Evolutionary conservation across 768 basidiomycete genomes (phyloP).

Genomic region (Hericium coralloides): DNA sequence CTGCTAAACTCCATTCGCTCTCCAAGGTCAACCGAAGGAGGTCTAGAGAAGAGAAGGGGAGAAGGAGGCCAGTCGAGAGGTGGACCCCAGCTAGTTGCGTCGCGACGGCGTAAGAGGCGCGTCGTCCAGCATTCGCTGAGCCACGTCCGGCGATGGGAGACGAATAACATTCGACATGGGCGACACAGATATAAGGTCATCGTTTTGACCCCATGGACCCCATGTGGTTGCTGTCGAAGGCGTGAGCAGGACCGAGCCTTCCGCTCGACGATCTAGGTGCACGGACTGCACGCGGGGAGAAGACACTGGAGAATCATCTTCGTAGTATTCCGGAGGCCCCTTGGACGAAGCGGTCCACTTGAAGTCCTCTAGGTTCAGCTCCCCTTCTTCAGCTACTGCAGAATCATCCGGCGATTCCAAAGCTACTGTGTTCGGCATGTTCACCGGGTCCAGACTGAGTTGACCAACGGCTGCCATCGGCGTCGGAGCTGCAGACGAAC

Average conservation of each 20-base stretch:
- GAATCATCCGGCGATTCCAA: conserved; percentile 14
- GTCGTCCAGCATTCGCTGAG: conserved; percentile 17
- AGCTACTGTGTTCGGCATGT: conserved; percentile 38
- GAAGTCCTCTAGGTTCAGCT: conserved; percentile 56
- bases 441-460: conserved; percentile 40
- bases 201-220: conserved; percentile 17
- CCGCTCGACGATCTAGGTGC: conserved; percentile 42
- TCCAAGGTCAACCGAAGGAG: conserved; percentile 27
- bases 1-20: conserved; percentile 44
- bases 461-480: conserved; percentile 42
- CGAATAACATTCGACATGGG: conserved; percentile 6
- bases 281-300: conserved; percentile 40
- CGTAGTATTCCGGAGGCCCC: conserved; percentile 44
- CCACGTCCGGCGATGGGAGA: conserved; percentile 22
- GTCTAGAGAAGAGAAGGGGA: conserved; percentile 1
- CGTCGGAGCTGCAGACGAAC: conserved; percentile 39
- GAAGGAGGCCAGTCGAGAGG: conserved; percentile 9
- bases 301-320: conserved; percentile 29
- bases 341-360: conserved; percentile 61
- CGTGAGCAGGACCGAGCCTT: conserved; percentile 50
- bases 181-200: conserved; percentile 9
- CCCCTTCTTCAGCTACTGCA: conserved; percentile 18
- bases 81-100: conserved; percentile 14
- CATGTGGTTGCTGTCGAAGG: conserved; percentile 19
- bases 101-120: conserved; percentile 18